A percentile compares a stretch with the other conserved stretches of the same genome.
Evolutionary conservation across 208 protist species (phyloP).

Genomic region (Crithidia sp.): DNA sequence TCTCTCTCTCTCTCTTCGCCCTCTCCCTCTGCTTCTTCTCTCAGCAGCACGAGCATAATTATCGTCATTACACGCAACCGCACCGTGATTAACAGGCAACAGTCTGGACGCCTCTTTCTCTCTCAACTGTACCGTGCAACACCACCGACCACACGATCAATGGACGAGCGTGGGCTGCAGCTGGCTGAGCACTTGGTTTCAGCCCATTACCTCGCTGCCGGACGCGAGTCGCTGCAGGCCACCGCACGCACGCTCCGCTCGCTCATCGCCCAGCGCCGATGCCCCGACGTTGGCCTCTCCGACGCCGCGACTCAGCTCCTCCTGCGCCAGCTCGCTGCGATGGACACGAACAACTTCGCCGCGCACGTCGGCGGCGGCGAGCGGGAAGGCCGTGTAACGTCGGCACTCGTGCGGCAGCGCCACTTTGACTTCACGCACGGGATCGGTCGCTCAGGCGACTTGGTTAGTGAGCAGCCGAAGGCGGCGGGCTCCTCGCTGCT

Average conservation of each 20-base stretch:
- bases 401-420: conserved; percentile 79
- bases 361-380: conserved; percentile 96
- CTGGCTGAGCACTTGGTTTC: conserved; percentile 57
- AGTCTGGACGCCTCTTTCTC: too few species aligned
- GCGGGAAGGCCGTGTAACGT: conserved; percentile 94
- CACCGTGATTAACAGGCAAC: too few species aligned
- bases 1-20: too few species aligned
- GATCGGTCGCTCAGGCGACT: conserved; percentile 95
- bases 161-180: conserved; percentile 54
- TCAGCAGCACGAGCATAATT: too few species aligned
- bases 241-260: conserved; percentile 42
- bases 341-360: conserved; percentile 94
- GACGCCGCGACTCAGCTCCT: conserved; percentile 90
- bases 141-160: conserved; percentile 5
- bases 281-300: conserved; percentile 89
- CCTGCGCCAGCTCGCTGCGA: conserved; percentile 91
- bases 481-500: conserved; percentile 97
- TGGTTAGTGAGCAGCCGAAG: conserved; percentile 96
- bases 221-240: conserved; percentile 50
- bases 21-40: too few species aligned
- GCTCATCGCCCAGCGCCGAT: conserved; percentile 85
- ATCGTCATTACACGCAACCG: too few species aligned
- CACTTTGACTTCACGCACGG: conserved; percentile 94
- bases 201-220: conserved; percentile 57
- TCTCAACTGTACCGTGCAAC: not conserved